Base-by-base conservation (phyloP, 2,329 filamentous ascomycete genomes). In the Helminthosporium solani region DNA sequence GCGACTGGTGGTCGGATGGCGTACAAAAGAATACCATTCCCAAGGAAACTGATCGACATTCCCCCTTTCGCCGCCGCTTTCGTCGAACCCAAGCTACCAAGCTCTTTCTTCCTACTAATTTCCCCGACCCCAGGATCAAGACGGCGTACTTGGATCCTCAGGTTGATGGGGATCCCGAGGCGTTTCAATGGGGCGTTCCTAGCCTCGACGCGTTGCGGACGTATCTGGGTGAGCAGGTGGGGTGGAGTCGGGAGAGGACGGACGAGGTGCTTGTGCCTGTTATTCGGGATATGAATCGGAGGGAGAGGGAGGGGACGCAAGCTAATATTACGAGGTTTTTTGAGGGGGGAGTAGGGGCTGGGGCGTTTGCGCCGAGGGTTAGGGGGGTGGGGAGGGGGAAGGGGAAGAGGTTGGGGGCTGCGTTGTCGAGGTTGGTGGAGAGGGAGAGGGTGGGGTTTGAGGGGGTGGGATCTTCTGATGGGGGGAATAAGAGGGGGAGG, bases 261-360 rank as follows among this genome's bases (percentile, higher is more conserved):
- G 94, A 99, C 62, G 94, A 99, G 70, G 88, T 99, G 2, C 80
- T 99, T 1, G 89, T 99, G 1, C 94, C 94, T 0, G 95, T 99
- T 1, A 94, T 99, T 53, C 81, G 85, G 46, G 94, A 99, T 63
- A 95, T 99, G 88, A 97, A 97, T 66, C 82, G 83, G 3, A 80
- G 94, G 31, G 87, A 89, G 54, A 78, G 83, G 21, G 94, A 97
- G 72, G 94, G 94, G 6, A 97, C 92, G 15, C 94, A 99, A 75
- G 85, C 84, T 47, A 99, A 99, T 58, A 96, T 99, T 55, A 99
- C 94, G n/a, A 79, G 85, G 19, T 99, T 85, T 69, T 96, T 97
- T 67, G 82, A 83, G 11, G 92, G 92, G 0, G 72, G 75, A 3
- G 84, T 90, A 0, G 88, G 88, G 0, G 79, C 78, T 0, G 87